These are phyloP conservation scores for Scedosporium apiospermum DNA, from an alignment of 2,329 filamentous ascomycete genomes.

Conservation along the genomic window DNA sequence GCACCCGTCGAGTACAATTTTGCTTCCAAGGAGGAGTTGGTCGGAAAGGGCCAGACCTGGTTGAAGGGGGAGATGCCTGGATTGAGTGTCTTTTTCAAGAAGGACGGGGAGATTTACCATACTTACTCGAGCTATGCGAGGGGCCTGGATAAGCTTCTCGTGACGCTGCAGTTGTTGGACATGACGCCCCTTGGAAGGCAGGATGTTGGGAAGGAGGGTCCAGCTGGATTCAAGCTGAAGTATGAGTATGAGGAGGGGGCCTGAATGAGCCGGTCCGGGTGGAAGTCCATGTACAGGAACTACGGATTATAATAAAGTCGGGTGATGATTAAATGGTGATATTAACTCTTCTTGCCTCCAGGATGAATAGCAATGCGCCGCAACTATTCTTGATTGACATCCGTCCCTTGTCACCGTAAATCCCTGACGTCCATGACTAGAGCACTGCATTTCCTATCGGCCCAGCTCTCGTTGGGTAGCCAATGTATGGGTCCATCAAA, in stretches of 20 bases:
- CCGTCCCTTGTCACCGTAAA: too few species aligned
- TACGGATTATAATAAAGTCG: too few species aligned
- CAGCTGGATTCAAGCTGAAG: constrained; percentile 17
- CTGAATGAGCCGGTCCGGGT: not conserved
- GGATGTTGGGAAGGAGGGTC: constrained; percentile 13
- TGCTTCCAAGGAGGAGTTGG: constrained; percentile 14
- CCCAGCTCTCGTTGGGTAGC: constrained; percentile 53
- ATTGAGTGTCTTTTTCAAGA: constrained; percentile 25
- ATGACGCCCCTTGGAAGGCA: constrained; percentile 24
- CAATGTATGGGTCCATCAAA: constrained; percentile 64
- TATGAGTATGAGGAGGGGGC: constrained; percentile 14
- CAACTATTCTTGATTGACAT: too few species aligned
- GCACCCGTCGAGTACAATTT: constrained; percentile 18
- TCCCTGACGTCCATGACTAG: not conserved
- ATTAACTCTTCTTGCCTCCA: too few species aligned
- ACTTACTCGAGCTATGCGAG: constrained; percentile 25
- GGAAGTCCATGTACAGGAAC: too few species aligned
- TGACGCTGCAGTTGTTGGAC: constrained; percentile 22
- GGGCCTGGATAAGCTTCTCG: constrained; percentile 20
- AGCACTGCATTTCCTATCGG: constrained; percentile 57
- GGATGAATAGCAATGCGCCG: too few species aligned
- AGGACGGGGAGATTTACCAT: constrained; percentile 23
- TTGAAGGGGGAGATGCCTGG: constrained; percentile 24
- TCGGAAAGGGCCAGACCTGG: constrained; percentile 17
- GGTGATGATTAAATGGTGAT: too few species aligned